Percentiles rank a stretch among this genome's conserved stretches.
These are phyloP conservation scores for Chlamydomonas incerta DNA, from an alignment of 139 green algal species.

Conservation along the genomic window DNA sequence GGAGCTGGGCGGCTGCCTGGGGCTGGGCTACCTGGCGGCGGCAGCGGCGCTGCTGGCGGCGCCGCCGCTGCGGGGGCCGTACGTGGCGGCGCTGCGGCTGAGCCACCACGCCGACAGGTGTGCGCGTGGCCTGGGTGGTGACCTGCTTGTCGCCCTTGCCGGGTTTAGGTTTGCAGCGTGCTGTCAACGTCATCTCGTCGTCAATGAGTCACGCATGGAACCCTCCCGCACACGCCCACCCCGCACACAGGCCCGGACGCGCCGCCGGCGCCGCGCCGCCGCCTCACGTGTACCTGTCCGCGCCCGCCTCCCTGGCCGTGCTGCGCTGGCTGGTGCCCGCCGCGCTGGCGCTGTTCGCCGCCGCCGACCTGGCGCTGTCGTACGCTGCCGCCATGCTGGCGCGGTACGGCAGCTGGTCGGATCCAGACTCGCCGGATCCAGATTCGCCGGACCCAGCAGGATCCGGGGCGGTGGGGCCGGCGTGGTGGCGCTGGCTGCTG, in stretches of 20 bases:
- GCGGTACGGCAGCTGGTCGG: background rate
- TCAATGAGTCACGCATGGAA: no score
- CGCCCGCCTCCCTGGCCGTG: background rate
- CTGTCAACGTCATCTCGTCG: no score
- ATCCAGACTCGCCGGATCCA: no score
- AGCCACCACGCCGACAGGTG: constrained; percentile 10
- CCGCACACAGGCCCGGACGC: no score
- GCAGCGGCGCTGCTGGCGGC: constrained; percentile 39
- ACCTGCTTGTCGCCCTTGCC: no score
- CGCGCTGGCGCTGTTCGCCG: background rate
- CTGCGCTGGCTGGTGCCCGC: constrained; percentile 14
- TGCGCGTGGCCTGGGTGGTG: no score
- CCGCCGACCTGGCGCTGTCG: constrained; percentile 1
- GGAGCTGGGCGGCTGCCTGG: constrained; percentile 7
- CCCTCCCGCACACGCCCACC: no score
- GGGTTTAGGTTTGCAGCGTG: no score
- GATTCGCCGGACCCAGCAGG: background rate
- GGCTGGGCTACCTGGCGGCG: constrained; percentile 22
- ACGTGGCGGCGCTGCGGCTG: constrained; percentile 11
- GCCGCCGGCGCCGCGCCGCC: no score
- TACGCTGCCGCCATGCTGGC: constrained; percentile 3
- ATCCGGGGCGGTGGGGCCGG: background rate
- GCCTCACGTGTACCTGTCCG: no score
- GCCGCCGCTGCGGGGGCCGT: constrained; percentile 22
- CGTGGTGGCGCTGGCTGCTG: constrained; percentile 13